Base-by-base conservation (phyloP, 345 rosid species). In the Salix dunnii region DNA sequence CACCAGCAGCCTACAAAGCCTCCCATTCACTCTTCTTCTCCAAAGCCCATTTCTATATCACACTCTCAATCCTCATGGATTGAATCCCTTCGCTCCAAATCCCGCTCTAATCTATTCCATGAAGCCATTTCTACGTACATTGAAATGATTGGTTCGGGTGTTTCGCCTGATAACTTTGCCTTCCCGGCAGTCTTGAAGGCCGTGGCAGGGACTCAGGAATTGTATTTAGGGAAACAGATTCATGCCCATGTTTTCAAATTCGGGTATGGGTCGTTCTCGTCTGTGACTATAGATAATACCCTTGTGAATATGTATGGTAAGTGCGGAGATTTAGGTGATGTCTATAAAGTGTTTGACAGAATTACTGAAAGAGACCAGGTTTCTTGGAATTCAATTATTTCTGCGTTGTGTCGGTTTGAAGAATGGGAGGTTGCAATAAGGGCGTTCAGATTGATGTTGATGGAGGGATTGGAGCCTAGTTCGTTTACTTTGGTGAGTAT, bases 401-500 rank as follows among this genome's bases (percentile, higher is more conserved):
- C 94, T 61, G 83, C 94, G 0, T 74, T 91, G 33, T 91, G 98
- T 55, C 83, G 86, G 46, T 82, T 78, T 65, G 88, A 88, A 81
- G 87, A 88, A 68, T 93, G 99, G 97, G 93, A 84, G 61, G 78
- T 79, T 75, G 97, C 91, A 0, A 78, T 95, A 25, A 86, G 88
- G 30, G 88, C 87, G 4, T 91, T 93, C 80, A 83, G 89, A 77
- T 74, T 82, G 68, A 95, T 93, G 96, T 74, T 88, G 27, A 68
- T 68, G 25, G 89, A 87, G 42, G 46, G 89, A 63, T 74, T 86
- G 46, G 94, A 89, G 82, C 93, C 96, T 67, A 89, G 92, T 49
- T 95, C 99, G 23, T 95, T 93, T 81, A 88, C 94, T 10, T 80
- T 95, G 88, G 98, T 95, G 40, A 93, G 96, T 53, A 73, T 89